Evolutionary conservation across 768 basidiomycete genomes (phyloP).

Genomic region (Filobasidium floriforme): DNA sequence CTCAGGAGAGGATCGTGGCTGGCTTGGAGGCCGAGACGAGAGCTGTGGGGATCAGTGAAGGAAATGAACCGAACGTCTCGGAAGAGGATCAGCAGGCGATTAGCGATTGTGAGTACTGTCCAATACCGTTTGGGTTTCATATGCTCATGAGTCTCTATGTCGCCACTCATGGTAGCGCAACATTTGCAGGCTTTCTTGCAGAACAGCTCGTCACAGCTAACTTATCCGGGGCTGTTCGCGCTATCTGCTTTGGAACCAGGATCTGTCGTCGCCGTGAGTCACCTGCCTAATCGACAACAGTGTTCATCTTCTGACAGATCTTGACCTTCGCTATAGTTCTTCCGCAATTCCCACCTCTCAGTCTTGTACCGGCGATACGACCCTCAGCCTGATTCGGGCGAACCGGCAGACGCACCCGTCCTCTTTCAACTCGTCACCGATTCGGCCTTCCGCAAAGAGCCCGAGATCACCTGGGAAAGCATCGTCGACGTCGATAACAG

Average conservation of each 20-base stretch:
- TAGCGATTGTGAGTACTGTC: conserved; percentile 19
- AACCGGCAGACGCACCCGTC: conserved; percentile 44
- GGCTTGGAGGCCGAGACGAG: conserved; percentile 63
- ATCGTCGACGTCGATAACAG: conserved; percentile 79
- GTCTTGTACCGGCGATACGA: conserved; percentile 58
- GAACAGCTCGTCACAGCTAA: conserved; percentile 68
- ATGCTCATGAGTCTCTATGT: not conserved
- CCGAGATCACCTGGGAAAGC: conserved; percentile 80
- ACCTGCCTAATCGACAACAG: too few relatives aligned
- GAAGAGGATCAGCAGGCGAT: not conserved
- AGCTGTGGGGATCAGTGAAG: conserved; percentile 32
- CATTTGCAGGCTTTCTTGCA: conserved; percentile 49
- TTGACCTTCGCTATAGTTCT: conserved; percentile 49
- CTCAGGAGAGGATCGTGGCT: conserved; percentile 66
- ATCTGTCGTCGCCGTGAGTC: conserved; percentile 57
- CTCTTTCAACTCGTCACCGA: conserved; percentile 83
- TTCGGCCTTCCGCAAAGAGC: conserved; percentile 66
- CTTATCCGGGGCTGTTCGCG: conserved; percentile 77
- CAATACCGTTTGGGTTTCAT: not conserved
- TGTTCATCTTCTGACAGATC: too few relatives aligned
- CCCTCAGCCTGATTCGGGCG: not conserved
- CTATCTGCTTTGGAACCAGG: conserved; percentile 52
- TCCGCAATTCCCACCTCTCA: conserved; percentile 81
- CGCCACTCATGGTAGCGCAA: not conserved
- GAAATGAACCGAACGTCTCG: conserved; percentile 36